Base-by-base conservation (phyloP, 2,329 filamentous ascomycete species). In the Ploettnerulaceae sp. region DNA sequence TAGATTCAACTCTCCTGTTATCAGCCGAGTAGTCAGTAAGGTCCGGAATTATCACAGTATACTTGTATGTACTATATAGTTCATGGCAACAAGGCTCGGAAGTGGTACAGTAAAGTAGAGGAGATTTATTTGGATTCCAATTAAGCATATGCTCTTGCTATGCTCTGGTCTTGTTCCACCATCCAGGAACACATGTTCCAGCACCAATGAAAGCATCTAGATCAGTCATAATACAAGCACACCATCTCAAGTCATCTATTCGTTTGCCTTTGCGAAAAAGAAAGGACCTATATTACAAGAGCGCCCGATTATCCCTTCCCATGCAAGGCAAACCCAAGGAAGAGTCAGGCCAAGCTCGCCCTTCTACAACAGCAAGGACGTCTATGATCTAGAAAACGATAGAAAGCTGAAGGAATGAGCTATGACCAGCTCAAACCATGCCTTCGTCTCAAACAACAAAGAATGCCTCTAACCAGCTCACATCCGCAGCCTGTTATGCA, bases 381-480 rank as follows among this genome's bases (percentile, higher is more conserved):
- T 57, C 56, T 59, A 57, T 55, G 52, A 44, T 55, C 54, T 51
- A 57, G 49, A 54, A 47, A 41, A 48, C n/a, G n/a, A 35, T 25
- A 11, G 17, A 46, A 45, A 20, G 22, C 39, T 34, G 38, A 42
- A 28, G 28, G 49, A 44, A 44, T 35, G 35, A 49, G 18, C 20
- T 44, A 50, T 40, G 42, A 53, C 53, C 55, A 52, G 49, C 57
- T 55, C 55, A 51, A 57, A 54, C 44, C 34, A 60, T 57, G 56
- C 56, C 55, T 26, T 24, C 32, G 9, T 34, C 45, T 40, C 39
- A 51, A 42, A 38, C 17, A 28, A 24, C 18, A 28, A 47, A 45
- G 40, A 28, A 38, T 35, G 32, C 12, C 29, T 53, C 49, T 51
- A 45, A 39, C 41, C 31, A 38, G 14, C 24, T 35, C 41, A 17